A percentile compares a stretch with the other conserved stretches of the same genome.
phyloP scores from a whole-genome alignment of 2,329 filamentous ascomycete species.

The Penicillium paneum region DNA sequence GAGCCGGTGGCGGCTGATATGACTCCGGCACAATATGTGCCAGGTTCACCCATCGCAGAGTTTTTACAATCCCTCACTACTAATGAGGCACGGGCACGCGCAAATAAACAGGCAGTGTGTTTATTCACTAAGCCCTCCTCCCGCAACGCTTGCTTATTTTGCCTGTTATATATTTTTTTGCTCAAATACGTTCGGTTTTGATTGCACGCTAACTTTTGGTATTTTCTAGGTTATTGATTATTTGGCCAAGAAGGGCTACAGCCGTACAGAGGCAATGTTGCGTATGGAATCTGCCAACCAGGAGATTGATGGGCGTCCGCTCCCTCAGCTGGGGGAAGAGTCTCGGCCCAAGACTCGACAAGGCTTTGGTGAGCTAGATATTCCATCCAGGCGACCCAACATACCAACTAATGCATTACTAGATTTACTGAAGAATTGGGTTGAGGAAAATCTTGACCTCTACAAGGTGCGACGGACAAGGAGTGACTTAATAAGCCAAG shows the following conservation, averaged over 20 bases:
- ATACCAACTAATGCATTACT: constrained; percentile 21
- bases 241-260: constrained; percentile 91
- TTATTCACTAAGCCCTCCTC: neutral
- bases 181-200: neutral
- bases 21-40: neutral
- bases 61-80: neutral
- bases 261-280: constrained; percentile 85
- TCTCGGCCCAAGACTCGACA: constrained; percentile 74
- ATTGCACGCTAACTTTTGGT: constrained; percentile 4
- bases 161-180: neutral
- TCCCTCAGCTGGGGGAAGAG: constrained; percentile 64
- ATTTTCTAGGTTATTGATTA: constrained; percentile 77
- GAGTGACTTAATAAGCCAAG: neutral
- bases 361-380: constrained; percentile 56
- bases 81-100: neutral
- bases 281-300: constrained; percentile 84
- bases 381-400: neutral
- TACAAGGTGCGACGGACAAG: constrained; percentile 66
- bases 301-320: constrained; percentile 74
- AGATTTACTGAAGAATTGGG: constrained; percentile 72
- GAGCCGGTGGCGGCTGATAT: neutral
- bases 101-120: neutral
- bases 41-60: neutral
- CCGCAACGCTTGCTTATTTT: neutral
- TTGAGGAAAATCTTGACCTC: constrained; percentile 86